Evolutionary conservation across 148 eudicot genomes (phyloP), one percentile per base, ranked within the genome.

Genomic region (Heliamphora exappendiculata): DNA sequence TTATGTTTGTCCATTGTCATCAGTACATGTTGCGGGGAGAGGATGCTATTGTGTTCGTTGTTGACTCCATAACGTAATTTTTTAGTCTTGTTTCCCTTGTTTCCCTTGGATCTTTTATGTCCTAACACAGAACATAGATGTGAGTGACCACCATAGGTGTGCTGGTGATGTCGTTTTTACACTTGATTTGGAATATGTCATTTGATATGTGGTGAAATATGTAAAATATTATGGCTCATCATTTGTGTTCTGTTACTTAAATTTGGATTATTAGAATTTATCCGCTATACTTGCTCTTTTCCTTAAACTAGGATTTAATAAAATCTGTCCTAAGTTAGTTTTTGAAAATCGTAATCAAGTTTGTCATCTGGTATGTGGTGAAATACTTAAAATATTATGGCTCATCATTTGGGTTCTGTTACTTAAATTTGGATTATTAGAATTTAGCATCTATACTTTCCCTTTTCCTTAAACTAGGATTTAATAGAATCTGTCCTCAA

Each of bases 131-230:
- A 22, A 14, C 33, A 58, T 58, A 58, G 5, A 26, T 58, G 29
- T 34, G 16, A n/a, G n/a, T n/a, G 14, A 31, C 57, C 29, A 13
- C n/a, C 37, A 9, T 59, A 60, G 39, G 62, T 16, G n/a, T n/a
- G 53, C 76, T 26, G 69, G 68, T 74, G 44, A 74, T 60, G n/a
- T 73, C 9, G 22, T 33, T 57, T 73, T 44, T 39, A 73, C 67
- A 45, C 36, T 73, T 73, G 0, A 22, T 37, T 54, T 11, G 55
- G 24, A 22, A 8, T 71, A 24, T 54, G 42, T 72, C 29, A 16
- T 34, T 19, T 53, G 47, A 54, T 31, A 54, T 51, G 63, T 71
- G 31, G n/a, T n/a, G n/a, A n/a, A n/a, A n/a, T n/a, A n/a, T 63
- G 7, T 34, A 31, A 63, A 34, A 39, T 10, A 19, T 67, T 41